Evolutionary conservation across 2,329 filamentous ascomycete species (phyloP).

Genomic region (Parascedosporium putredinis): DNA sequence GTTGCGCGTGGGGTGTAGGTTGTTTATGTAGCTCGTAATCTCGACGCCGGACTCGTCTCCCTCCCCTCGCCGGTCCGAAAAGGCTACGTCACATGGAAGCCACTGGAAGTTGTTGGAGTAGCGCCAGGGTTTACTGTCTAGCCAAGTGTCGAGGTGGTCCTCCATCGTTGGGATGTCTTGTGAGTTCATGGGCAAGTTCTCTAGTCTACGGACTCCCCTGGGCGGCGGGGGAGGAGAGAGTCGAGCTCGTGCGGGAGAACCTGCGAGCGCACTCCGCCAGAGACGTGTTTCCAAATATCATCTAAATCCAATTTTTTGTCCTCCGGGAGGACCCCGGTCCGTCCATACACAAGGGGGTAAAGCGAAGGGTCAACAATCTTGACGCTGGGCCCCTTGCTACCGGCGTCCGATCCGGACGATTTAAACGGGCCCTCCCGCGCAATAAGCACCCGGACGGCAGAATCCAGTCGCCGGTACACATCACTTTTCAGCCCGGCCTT

Average conservation of each 20-base stretch:
- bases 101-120: background rate
- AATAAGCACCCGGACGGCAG: conserved; percentile 1
- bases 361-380: conserved; percentile 5
- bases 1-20: background rate
- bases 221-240: background rate
- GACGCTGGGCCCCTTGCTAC: background rate
- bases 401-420: background rate
- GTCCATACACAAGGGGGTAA: conserved; percentile 3
- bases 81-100: background rate
- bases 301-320: background rate
- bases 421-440: background rate
- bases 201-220: background rate
- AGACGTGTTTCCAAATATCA: background rate
- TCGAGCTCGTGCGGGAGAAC: background rate
- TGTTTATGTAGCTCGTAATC: background rate
- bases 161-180: background rate
- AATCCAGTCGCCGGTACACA: background rate
- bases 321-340: background rate
- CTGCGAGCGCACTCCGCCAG: background rate
- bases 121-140: background rate
- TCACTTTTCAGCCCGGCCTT: background rate
- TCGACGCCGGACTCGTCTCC: background rate
- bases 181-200: background rate
- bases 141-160: background rate
- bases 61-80: background rate